Evolutionary conservation across 805 yeast species (phyloP).

Genomic region (Teunomyces kruisii): DNA sequence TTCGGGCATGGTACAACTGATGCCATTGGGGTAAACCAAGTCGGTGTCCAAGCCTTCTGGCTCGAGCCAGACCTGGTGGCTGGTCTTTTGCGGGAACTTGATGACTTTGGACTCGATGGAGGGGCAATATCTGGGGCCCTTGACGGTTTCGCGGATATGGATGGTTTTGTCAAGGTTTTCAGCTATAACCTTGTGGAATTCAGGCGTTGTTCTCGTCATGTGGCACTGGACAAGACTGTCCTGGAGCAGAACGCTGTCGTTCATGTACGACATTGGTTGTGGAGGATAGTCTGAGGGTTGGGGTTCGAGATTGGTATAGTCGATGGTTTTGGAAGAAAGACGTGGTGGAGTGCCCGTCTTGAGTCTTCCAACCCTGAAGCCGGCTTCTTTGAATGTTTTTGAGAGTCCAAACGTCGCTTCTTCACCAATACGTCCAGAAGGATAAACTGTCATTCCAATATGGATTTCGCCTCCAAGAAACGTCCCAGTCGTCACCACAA

Average conservation of each 20-base stretch:
- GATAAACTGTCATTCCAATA: slow-evolving; percentile 74
- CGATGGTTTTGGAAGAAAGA: slow-evolving; percentile 66
- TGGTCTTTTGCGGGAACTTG: slow-evolving; percentile 70
- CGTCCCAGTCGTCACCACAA: slow-evolving; percentile 94
- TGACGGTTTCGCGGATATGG: slow-evolving; percentile 90
- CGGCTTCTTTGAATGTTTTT: slow-evolving; percentile 69
- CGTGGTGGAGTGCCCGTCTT: slow-evolving; percentile 99
- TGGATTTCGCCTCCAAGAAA: slow-evolving; percentile 94
- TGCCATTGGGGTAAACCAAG: slow-evolving; percentile 94
- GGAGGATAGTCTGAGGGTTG: slow-evolving; percentile 87
- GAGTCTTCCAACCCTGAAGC: slow-evolving; percentile 82
- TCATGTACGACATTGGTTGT: slow-evolving; percentile 84
- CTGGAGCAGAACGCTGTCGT: slow-evolving; percentile 60
- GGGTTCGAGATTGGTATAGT: slow-evolving; percentile 58
- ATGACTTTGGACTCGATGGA: slow-evolving; percentile 88
- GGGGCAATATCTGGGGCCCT: slow-evolving; percentile 97
- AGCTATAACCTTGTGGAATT: slow-evolving; percentile 67
- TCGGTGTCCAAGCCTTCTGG: slow-evolving; percentile 91
- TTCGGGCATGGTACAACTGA: slow-evolving; percentile 93
- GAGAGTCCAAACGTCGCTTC: slow-evolving; percentile 88
- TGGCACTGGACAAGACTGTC: slow-evolving; percentile 66
- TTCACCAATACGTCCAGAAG: slow-evolving; percentile 95
- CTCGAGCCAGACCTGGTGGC: slow-evolving; percentile 90
- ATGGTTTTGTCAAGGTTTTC: slow-evolving; percentile 77
- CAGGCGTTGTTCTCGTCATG: slow-evolving; percentile 74